Conservation (phyloP, 345 rosid genomes). For the Eucalyptus sp. region DNA sequence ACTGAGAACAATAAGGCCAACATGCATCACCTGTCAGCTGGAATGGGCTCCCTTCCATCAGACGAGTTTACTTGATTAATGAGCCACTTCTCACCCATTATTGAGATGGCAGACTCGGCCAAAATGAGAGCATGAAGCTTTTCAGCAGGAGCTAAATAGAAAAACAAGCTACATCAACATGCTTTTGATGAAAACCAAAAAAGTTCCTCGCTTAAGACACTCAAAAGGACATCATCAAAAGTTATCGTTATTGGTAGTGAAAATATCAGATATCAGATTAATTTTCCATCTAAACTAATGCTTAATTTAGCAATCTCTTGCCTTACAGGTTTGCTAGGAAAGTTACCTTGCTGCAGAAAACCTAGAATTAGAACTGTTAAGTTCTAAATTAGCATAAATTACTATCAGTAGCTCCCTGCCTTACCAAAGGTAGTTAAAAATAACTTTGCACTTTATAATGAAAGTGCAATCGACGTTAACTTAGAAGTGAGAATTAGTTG, state of each 20-base stretch:
- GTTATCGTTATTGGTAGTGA: neutral
- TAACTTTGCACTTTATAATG: neutral
- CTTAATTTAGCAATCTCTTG: neutral
- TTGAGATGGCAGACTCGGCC: constrained; percentile 58
- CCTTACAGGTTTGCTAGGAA: neutral
- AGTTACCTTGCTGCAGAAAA: neutral
- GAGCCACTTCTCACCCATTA: constrained; percentile 71
- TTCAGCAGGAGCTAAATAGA: constrained; percentile 61
- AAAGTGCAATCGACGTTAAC: neutral
- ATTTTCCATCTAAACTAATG: neutral
- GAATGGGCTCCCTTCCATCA: constrained; percentile 33
- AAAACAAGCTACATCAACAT: neutral
- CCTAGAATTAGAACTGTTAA: neutral
- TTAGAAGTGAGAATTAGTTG: neutral
- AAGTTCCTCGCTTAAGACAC: neutral
- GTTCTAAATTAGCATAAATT: neutral
- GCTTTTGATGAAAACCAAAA: neutral
- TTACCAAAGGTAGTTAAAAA: neutral
- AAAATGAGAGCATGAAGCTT: constrained; percentile 73
- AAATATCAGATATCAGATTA: neutral
- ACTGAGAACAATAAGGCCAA: neutral
- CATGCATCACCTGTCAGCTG: constrained; percentile 42
- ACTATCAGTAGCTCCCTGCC: neutral
- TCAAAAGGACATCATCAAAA: neutral
- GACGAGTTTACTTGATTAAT: constrained; percentile 38